Evolutionary conservation across 2,329 filamentous ascomycete species (phyloP).

Genomic region (Trichoderma polysporum): DNA sequence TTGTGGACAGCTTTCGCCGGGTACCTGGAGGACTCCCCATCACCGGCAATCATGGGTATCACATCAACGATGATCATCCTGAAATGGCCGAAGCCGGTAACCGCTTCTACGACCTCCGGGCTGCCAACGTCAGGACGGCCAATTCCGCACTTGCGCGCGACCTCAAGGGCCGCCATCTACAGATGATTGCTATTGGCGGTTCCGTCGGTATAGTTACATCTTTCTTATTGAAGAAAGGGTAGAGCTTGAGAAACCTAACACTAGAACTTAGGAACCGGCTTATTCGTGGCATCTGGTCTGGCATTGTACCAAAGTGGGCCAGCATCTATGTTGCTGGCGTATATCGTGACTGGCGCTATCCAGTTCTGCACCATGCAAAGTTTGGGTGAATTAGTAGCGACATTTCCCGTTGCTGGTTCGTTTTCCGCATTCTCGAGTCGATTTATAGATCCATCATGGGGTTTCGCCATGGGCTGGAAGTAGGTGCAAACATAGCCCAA

Average conservation of each 20-base stretch:
- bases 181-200: constrained; percentile 8
- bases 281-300: constrained; percentile 8
- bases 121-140: constrained; percentile 4
- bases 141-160: constrained; percentile 9
- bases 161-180: constrained; percentile 1
- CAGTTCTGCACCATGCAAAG: constrained; percentile 11
- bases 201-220: background rate
- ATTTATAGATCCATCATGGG: constrained; percentile 11
- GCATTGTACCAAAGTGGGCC: constrained; percentile 1
- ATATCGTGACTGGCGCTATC: background rate
- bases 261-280: background rate
- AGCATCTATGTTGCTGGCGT: background rate
- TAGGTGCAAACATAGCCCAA: background rate
- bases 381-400: background rate
- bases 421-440: constrained; percentile 10
- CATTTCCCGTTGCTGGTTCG: constrained; percentile 1
- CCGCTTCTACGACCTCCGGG: constrained; percentile 3
- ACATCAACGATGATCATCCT: constrained; percentile 2
- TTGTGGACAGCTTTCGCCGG: constrained; percentile 5
- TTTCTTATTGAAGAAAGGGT: background rate
- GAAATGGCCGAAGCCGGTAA: background rate
- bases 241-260: background rate
- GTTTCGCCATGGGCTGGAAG: constrained; percentile 12
- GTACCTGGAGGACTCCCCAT: constrained; percentile 5
- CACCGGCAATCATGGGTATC: constrained; percentile 1